These are phyloP conservation scores for Cryphonectria parasitica DNA, from an alignment of 2,329 filamentous ascomycete genomes.

Conservation along the genomic window DNA sequence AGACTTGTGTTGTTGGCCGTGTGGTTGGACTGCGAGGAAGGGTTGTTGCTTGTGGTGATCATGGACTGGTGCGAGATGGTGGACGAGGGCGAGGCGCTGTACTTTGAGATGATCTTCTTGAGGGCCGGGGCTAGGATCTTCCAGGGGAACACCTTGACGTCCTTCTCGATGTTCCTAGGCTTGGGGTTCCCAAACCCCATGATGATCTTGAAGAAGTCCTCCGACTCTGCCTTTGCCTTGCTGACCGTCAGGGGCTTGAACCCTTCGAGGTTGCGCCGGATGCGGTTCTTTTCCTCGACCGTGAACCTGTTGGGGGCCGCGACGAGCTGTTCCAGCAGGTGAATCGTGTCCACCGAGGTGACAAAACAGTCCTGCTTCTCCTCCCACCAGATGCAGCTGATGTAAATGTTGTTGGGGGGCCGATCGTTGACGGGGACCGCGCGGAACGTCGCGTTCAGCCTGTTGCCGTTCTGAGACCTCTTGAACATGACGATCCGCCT, in stretches of 20 bases:
- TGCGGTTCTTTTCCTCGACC: slow-evolving; percentile 98
- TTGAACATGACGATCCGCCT: slow-evolving; percentile 88
- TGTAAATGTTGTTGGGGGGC: slow-evolving; percentile 82
- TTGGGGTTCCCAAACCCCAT: slow-evolving; percentile 97
- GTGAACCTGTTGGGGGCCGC: slow-evolving; percentile 77
- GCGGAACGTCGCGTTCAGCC: slow-evolving; percentile 79
- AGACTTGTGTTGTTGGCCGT: slow-evolving; percentile 30
- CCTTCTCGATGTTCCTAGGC: slow-evolving; percentile 97
- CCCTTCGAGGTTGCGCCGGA: slow-evolving; percentile 91
- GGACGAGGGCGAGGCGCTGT: slow-evolving; percentile 53
- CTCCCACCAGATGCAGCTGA: slow-evolving; percentile 97
- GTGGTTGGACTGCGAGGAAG: slow-evolving; percentile 13
- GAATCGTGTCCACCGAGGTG: slow-evolving; percentile 96
- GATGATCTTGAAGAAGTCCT: slow-evolving; percentile 98
- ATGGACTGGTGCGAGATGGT: slow-evolving; percentile 32
- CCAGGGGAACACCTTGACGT: slow-evolving; percentile 98
- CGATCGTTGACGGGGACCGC: slow-evolving; percentile 79
- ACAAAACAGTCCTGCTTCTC: slow-evolving; percentile 91
- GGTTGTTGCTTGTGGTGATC: slow-evolving; percentile 30
- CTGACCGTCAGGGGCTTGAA: slow-evolving; percentile 92
- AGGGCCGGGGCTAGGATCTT: slow-evolving; percentile 83
- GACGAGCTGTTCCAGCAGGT: slow-evolving; percentile 88
- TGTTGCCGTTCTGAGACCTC: slow-evolving; percentile 79
- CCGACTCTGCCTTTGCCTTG: slow-evolving; percentile 88
- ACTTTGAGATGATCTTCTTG: slow-evolving; percentile 99